Evolutionary conservation across 805 yeast species (phyloP), one percentile per base, ranked within the genome.

Genomic region (Nakazawaea populi): DNA sequence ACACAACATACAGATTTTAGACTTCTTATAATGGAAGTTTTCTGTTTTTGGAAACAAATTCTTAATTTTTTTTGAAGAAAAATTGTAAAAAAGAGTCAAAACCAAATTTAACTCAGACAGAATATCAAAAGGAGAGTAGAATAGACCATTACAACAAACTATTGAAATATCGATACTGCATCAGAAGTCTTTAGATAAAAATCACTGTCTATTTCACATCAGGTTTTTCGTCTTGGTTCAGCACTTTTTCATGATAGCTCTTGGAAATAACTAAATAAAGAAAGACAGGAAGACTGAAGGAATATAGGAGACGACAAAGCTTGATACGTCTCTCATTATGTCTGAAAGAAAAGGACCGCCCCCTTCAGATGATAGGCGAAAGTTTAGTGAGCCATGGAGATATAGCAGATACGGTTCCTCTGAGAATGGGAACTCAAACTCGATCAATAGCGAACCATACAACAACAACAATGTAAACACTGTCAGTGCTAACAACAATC

Each of bases 331-430:
- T 37, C n/a, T 37, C 18, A 37, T 29, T 29, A 46, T 48, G 51
- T 48, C 51, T 29, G 51, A 48, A 37, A 42, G 51, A n/a, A 48
- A 48, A 38, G 47, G 47, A 6, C 47, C 47, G n/a, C 47, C 51
- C 29, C 32, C 51, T 37, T 31, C 44, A 28, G 51, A 47, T 35
- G 51, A 47, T 6, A 47, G 51, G 42, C 42, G 51, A 46, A 47
- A 47, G 28, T 47, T 47, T 40, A 35, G 11, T 31, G 51, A 47
- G n/a, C 28, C 46, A 24, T 47, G 51, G 51, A 42, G 51, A 36
- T 42, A 47, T 34, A 10, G 30, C 38, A 38, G 51, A 34, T 29
- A 48, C 32, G 37, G 39, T 37, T 48, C 51, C 28, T 14, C 38
- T 11, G 34, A 12, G 5, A 36, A 32, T 24, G 30, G 6, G 6